Evolutionary conservation across 441 rosid genomes (phyloP), one percentile per base, ranked within the genome.

Genomic region (Flueggea neowawraea): DNA sequence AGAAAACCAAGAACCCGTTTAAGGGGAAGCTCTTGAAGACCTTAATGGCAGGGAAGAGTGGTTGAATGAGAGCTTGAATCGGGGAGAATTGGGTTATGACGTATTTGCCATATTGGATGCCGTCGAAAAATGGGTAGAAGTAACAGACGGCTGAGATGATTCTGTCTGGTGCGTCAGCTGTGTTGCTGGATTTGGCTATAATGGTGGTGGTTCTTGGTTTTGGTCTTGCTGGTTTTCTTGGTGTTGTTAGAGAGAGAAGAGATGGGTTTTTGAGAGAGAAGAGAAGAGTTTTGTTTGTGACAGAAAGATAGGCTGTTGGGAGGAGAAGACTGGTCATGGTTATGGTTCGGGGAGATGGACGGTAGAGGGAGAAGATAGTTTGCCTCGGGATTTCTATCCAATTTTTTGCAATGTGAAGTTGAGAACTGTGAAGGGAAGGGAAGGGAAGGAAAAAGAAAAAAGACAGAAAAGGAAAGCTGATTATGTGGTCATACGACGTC

Each of bases 61-160:
- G 98, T 17, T 90, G 91, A 53, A 93, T 72, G 3, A 93, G 79
- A 32, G 78, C 51, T 67, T 84, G 94, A 52, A 90, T 58, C 0
- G 96, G 88, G 13, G 78, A 49, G 69, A 85, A 85, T 48, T 90
- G 97, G 54, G 84, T 80, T 43, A 90, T 73, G 47, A 93, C 84
- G 77, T 79, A 90, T 71, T 86, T 90, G 0, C 98, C 98, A 66
- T 90, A 90, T 56, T 88, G 96, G 53, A 90, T 64, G 48, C 98
- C 97, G 15, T 92, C 94, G 71, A 92, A 90, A 82, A 92, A 92
- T 6, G 96, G 94, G 68, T 90, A 92, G 64, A 92, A 90, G 82
- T 92, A 92, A 68, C 94, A 83, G 39, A 90, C 52, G 56, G 95
- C 94, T 10, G 98, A 93, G 75, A 93, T 85, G 61, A 93, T 15